Base-by-base conservation (phyloP, 2,329 filamentous ascomycete genomes). In the Epichloe sp. region DNA sequence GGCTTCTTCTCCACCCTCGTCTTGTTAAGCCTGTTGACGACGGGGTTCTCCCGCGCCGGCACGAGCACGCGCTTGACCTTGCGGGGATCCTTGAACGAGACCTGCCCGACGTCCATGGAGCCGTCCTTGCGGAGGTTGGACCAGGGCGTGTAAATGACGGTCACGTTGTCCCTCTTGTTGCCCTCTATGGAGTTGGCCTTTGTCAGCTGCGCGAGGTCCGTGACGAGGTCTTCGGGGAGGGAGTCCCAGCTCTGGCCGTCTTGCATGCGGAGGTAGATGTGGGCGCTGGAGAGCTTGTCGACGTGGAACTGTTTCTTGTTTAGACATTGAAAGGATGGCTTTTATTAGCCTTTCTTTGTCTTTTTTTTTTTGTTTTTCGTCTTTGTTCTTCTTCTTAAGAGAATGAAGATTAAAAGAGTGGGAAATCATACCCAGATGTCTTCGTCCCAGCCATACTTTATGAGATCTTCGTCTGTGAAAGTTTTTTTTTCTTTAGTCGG, bases 181-280 rank as follows among this genome's bases (percentile, higher is more conserved):
- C 93, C 93, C 74, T 98, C 93, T 60, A 98, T 98, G 52, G 89
- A 96, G 71, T 98, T 98, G 55, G 93, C 93, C 71, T 98, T 98
- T 52, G 93, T 98, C 60, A 98, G 76, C 68, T 98, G 93, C n/a
- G 87, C 93, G 61, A 93, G 88, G 68, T 98, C 93, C 57, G 76
- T 79, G 53, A 98, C 65, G 31, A 98, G 76, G 3, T 80, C 79
- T 54, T 80, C 64, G 0, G 87, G 82, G 53, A 98, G 88, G 43
- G 75, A 69, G 48, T 96, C 89, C 93, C 93, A 98, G 41, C 78
- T 75, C 58, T 93, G 81, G 52, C 82, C 85, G 43, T 91, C 83
- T 15, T 74, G 76, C 58, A 97, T 77, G 36, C 93, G 85, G 36
- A 98, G 80, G 70, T 98, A 98, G 61, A 98, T 88, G 70, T 98